Percentiles rank a stretch among this genome's conserved stretches.
These are phyloP conservation scores for Styphnolobium japonicum DNA, from an alignment of 306 rosid species.

Conservation along the genomic window DNA sequence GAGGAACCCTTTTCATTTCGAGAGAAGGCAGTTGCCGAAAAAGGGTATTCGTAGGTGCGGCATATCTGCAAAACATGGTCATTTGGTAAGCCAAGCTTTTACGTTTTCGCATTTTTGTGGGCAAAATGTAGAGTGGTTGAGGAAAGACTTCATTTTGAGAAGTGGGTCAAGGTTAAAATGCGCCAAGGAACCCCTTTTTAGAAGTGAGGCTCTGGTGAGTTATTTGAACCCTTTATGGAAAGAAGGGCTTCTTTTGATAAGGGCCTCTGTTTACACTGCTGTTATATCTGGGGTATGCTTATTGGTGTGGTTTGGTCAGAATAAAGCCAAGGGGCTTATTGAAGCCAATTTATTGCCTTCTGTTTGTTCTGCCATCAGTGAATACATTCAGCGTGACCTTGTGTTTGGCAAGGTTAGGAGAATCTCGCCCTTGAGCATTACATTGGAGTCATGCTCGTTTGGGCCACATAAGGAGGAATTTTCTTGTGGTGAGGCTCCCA, in stretches of 20 bases:
- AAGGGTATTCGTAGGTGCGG: slow-evolving; percentile 39
- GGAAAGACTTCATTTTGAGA: slow-evolving; percentile 41
- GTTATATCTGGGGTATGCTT: slow-evolving; percentile 75
- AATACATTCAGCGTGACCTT: slow-evolving; percentile 69
- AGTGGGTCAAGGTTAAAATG: slow-evolving; percentile 58
- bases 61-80: slow-evolving; percentile 49
- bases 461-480: slow-evolving; percentile 82
- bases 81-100: too few relatives aligned
- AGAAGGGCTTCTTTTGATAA: slow-evolving; percentile 68
- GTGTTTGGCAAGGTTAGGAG: slow-evolving; percentile 77
- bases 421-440: slow-evolving; percentile 80
- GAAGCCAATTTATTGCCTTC: slow-evolving; percentile 74
- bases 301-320: slow-evolving; percentile 74
- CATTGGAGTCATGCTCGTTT: slow-evolving; percentile 76
- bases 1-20: slow-evolving; percentile 29
- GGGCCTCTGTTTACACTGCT: slow-evolving; percentile 66
- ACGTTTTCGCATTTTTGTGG: slow-evolving; percentile 58
- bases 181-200: slow-evolving; percentile 50
- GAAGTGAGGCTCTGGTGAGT: slow-evolving; percentile 46
- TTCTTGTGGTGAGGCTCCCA: slow-evolving; percentile 82
- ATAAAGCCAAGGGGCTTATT: slow-evolving; percentile 63
- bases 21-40: slow-evolving; percentile 33
- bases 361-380: slow-evolving; percentile 72
- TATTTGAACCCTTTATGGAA: slow-evolving; percentile 57
- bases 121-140: slow-evolving; percentile 59